Base-by-base conservation (phyloP, 2,329 filamentous ascomycete genomes). In the Dendrostoma leiphaemia region DNA sequence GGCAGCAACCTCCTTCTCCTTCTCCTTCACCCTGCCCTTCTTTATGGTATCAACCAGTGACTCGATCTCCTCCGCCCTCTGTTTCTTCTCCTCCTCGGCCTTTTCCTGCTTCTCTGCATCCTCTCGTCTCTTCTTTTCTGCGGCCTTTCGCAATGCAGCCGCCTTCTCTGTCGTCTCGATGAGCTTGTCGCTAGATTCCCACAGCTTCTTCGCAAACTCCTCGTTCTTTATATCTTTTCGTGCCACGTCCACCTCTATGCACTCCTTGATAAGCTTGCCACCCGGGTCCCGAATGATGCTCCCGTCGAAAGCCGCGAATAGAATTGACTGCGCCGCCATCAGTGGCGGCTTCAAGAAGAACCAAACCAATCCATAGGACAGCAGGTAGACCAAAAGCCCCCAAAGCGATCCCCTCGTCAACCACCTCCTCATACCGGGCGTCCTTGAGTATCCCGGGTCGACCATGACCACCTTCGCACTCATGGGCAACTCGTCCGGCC, bases 361-460 rank as follows among this genome's bases (percentile, higher is more conserved):
- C 90, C 93, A 97, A 69, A 89, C 90, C 0, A 96, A 61, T 1
- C 88, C 80, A 78, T 93, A 99, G 31, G 84, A 83, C 10, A 88
- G 41, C 7, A 96, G 69, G 70, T 99, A 99, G 17, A 90, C 46
- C 0, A 85, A 69, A 19, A 99, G 75, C 0, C 92, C 92, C 80
- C 84, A 85, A 0, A 99, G 76, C 3, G 89, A 90, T 6, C 94
- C 94, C 29, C 90, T 81, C 0, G 90, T 91, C 26, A 99, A 75
- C 87, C 91, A 97, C 54, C 91, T 82, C 41, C 90, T 83, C 71
- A 87, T 96, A 1, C 94, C 92, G 0, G 92, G 91, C 8, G 93
- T 97, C 49, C 94, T 84, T 23, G 85, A 82, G 60, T 87, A 83
- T 19, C 94, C 93, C 0, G 94, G 94, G 64, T 99, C 93, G 2